Evolutionary conservation across 2,329 filamentous ascomycete species (phyloP), one percentile per base, ranked within the genome.

Genomic region (Hortaea sp.): DNA sequence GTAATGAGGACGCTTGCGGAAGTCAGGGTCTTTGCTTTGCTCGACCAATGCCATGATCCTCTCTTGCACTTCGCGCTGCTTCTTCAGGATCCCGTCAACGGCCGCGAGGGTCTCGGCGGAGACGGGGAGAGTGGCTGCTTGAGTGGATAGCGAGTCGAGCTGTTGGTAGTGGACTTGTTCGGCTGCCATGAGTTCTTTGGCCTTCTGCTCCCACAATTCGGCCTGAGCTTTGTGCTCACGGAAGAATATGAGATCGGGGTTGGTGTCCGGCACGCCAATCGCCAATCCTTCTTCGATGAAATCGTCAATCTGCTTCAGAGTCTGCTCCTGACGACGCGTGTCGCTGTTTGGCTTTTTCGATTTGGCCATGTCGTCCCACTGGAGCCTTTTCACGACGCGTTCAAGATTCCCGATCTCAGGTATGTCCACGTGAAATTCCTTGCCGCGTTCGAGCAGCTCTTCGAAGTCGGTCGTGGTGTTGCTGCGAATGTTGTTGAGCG

Each of bases 161-260:
- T 98, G 92, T 44, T 89, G 86, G 59, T 94, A 97, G 66, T 97
- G 88, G 7, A 97, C 84, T 38, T 84, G 76, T 59, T 97, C 90
- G 6, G 88, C 88, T n/a, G 81, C 78, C 68, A 97, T 94, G 44
- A 98, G 74, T 63, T 98, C 90, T 58, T 85, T 85, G 2, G 88
- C 90, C 66, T 95, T 97, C 41, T 79, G 75, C 69, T 97, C 92
- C 92, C 92, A 98, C 40, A 85, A 74, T 60, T 88, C 79, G 35
- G 90, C 92, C 28, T 84, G 79, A 5, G 76, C 73, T 54, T 83
- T 77, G 63, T 94, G 84, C 29, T 90, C 84, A 49, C 81, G 79
- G 59, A 88, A 86, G 64, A 81, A 82, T 9, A 76, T 71, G 46
- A 95, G 74, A 53, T 90, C 82, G 42, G 89, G 85, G 61, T 95